phyloP scores from a whole-genome alignment of 2,329 filamentous ascomycete species.

The Paecilomyces dactylethromorphus region DNA sequence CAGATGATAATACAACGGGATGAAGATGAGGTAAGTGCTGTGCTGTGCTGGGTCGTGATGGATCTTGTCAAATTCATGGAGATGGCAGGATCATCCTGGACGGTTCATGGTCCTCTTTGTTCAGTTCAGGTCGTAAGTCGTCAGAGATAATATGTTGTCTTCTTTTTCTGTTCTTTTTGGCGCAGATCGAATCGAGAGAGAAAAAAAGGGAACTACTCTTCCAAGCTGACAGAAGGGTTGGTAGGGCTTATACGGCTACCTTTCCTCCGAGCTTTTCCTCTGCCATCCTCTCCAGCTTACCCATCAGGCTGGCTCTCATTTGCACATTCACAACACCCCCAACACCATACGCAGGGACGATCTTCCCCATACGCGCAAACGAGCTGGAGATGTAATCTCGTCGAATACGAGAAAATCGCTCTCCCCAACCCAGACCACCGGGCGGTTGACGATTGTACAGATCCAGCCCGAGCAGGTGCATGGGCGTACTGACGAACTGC shows the following conservation, averaged over 20 bases:
- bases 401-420: slow-evolving; percentile 62
- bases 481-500: slow-evolving; percentile 72
- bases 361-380: slow-evolving; percentile 70
- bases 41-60: neutral
- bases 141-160: neutral
- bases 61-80: neutral
- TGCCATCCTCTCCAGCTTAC: slow-evolving; percentile 45
- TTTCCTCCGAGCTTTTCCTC: slow-evolving; percentile 29
- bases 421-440: slow-evolving; percentile 42
- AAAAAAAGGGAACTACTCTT: too few species aligned
- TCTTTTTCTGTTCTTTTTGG: neutral
- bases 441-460: slow-evolving; percentile 64
- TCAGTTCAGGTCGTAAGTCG: neutral
- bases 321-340: slow-evolving; percentile 80
- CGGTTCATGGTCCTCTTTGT: neutral
- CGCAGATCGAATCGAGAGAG: neutral
- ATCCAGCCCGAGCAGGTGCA: slow-evolving; percentile 80
- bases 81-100: neutral
- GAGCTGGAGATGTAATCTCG: slow-evolving; percentile 71
- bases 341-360: slow-evolving; percentile 82
- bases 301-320: slow-evolving; percentile 63
- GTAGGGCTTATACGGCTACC: neutral
- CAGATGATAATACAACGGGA: neutral
- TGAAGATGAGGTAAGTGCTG: neutral
- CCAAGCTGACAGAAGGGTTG: too few species aligned